Evolutionary conservation across 108 stramenopile genomes (phyloP).

Genomic region (Skeletonema tropicum): DNA sequence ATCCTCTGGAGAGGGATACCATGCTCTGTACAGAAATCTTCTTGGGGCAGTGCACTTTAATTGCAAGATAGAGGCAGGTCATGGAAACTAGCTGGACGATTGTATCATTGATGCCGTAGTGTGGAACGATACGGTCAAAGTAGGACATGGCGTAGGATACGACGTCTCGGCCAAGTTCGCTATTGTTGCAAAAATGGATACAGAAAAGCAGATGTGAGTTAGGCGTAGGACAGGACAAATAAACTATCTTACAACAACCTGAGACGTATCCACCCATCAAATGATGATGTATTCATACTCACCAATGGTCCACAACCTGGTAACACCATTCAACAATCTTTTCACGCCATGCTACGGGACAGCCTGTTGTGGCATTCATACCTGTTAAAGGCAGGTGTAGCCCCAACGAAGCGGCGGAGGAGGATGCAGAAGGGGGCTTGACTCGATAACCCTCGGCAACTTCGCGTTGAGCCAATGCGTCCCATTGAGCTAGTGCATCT

Average conservation of each 20-base stretch:
- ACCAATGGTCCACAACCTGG: conserved; percentile 1
- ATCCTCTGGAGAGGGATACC: background rate
- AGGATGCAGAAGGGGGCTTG: background rate
- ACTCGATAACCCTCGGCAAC: background rate
- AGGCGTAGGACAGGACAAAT: background rate
- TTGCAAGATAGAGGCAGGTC: conserved; percentile 6
- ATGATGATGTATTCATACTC: background rate
- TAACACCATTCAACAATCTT: conserved; percentile 2
- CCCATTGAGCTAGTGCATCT: conserved; percentile 1
- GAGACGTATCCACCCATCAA: background rate
- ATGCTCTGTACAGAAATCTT: background rate
- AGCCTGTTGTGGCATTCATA: background rate
- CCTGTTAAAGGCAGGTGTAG: background rate
- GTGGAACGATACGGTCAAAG: conserved; percentile 4
- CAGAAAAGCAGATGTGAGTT: background rate
- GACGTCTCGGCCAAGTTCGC: background rate
- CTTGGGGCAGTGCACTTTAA: background rate
- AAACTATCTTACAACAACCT: background rate
- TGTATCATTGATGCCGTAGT: conserved; percentile 6
- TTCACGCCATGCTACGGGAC: background rate
- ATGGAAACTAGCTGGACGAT: background rate
- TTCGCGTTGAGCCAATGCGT: conserved; percentile 1
- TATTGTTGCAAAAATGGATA: background rate
- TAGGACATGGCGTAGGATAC: conserved; percentile 6
- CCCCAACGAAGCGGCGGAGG: background rate